Base-by-base conservation (phyloP, 2,329 filamentous ascomycete genomes). In the Claviceps fusiformis region DNA sequence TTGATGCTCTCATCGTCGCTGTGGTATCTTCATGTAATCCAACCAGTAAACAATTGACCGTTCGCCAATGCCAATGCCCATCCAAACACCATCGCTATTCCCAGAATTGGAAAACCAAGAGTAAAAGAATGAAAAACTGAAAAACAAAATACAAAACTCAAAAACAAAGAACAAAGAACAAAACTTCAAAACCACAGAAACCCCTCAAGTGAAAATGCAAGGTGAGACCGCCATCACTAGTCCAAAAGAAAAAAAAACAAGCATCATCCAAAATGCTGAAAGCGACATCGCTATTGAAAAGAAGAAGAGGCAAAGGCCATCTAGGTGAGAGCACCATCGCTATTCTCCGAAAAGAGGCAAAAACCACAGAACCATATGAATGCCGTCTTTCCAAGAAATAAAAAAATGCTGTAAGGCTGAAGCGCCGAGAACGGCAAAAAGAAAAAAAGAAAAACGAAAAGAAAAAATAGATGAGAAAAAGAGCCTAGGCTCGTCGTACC, bases 81-180 rank as follows among this genome's bases (percentile, higher is more conserved):
- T 46, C 33, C 41, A 47, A 33, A 48, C 52, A 43, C 47, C 55
- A 50, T 54, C 55, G 52, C 55, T 54, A 43, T 52, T 15, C 55
- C 39, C 8, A n/a, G 35, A 41, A 43, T 24, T 29, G 24, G 24
- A 39, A 47, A 17, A 19, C 46, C 19, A 10, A 37, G 31, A 39
- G n/a, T 24, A 46, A 45, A 9, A 31, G n/a, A n/a, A n/a, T n/a
- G n/a, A n/a, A n/a, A n/a, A n/a, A n/a, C n/a, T n/a, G n/a, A n/a
- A n/a, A n/a, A n/a, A n/a, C 19, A 46, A 46, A 11, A 46, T 8
- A 33, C 19, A 17, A 29, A 46, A 46, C 27, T 2, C 24, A 29
- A 33, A 31, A 33, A 47, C 27, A n/a, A n/a, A n/a, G n/a, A n/a
- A n/a, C n/a, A n/a, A n/a, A n/a, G n/a, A n/a, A n/a, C n/a, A n/a